Conservation (phyloP, 768 basidiomycete genomes). For the Sporobolomyces roseus region DNA sequence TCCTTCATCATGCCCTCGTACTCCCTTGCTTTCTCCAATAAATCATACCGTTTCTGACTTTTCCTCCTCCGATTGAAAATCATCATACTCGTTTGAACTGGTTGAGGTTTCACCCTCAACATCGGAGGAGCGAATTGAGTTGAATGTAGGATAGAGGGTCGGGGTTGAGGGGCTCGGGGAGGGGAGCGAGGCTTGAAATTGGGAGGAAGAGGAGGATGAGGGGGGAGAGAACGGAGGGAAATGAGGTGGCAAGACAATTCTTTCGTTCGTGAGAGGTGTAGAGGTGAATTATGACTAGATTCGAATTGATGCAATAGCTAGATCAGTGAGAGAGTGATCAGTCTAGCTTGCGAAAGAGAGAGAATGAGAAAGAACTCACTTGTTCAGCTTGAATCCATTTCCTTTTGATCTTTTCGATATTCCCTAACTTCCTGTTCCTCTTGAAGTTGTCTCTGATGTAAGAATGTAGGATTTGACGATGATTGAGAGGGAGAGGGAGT, state of each 20-base stretch:
- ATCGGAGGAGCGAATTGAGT: conserved; percentile 65
- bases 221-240: neutral
- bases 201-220: neutral
- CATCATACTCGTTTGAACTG: conserved; percentile 65
- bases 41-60: conserved; percentile 54
- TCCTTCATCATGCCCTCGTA: neutral
- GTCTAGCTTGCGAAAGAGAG: neutral
- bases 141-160: conserved; percentile 57
- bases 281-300: neutral
- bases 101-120: conserved; percentile 76
- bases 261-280: neutral
- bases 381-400: conserved; percentile 16
- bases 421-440: neutral
- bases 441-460: conserved; percentile 18
- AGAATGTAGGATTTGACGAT: neutral
- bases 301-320: conserved; percentile 10
- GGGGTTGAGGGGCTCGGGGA: conserved; percentile 10
- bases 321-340: neutral
- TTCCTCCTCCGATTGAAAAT: conserved; percentile 56
- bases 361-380: neutral
- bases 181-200: neutral
- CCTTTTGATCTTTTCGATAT: neutral
- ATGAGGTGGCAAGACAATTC: conserved; percentile 11
- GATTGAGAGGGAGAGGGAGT: neutral
- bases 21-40: conserved; percentile 3